phyloP scores from a whole-genome alignment of 2,329 filamentous ascomycete species.

The Alternaria postmessia region DNA sequence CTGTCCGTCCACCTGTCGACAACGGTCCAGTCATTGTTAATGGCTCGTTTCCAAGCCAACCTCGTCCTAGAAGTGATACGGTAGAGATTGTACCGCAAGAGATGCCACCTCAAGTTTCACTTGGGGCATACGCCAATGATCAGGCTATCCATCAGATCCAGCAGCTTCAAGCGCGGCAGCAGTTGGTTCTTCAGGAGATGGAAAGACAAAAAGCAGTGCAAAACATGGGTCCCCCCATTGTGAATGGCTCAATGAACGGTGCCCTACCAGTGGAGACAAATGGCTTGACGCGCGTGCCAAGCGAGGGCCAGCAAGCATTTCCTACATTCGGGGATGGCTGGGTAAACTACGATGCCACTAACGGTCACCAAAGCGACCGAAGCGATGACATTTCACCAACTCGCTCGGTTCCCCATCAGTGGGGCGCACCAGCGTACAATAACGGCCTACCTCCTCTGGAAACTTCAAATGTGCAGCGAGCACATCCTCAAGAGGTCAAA shows the following conservation, averaged over 20 bases:
- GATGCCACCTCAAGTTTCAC: conserved; percentile 22
- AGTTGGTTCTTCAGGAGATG: conserved; percentile 43
- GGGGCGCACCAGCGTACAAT: conserved; percentile 37
- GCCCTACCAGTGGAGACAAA: conserved; percentile 28
- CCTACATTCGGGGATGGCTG: conserved; percentile 38
- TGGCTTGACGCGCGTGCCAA: conserved; percentile 31
- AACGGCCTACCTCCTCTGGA: conserved; percentile 47
- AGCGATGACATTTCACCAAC: conserved; percentile 42
- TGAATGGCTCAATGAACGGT: conserved; percentile 38
- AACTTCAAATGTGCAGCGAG: conserved; percentile 56
- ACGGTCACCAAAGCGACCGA: conserved; percentile 31
- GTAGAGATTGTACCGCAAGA: conserved; percentile 36
- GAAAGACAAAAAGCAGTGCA: conserved; percentile 41
- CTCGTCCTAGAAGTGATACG: conserved; percentile 35
- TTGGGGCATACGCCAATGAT: conserved; percentile 37
- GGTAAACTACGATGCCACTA: conserved; percentile 37
- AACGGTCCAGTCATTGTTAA: conserved; percentile 52
- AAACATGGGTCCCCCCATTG: conserved; percentile 27
- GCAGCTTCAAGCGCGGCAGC: conserved; percentile 41
- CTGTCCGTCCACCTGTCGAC: conserved; percentile 37
- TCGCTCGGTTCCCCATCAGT: conserved; percentile 39
- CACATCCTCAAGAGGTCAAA: conserved; percentile 47
- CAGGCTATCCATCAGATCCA: conserved; percentile 37
- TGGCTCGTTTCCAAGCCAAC: conserved; percentile 48
- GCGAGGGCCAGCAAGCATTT: conserved; percentile 39